Evolutionary conservation across 108 stramenopile genomes (phyloP).

Genomic region (Skeletonema tropicum): DNA sequence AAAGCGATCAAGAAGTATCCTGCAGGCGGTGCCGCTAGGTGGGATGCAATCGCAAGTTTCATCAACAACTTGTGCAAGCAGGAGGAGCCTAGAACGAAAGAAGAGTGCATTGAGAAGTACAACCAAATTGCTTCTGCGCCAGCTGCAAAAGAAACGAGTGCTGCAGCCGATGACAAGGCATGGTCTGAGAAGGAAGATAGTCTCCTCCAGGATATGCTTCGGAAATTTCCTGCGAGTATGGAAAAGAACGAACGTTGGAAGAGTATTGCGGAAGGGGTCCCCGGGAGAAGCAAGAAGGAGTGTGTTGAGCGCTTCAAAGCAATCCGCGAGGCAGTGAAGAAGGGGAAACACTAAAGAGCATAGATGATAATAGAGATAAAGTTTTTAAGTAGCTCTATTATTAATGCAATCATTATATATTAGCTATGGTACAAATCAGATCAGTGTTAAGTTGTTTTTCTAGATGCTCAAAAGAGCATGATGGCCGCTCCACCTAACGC

Average conservation of each 20-base stretch:
- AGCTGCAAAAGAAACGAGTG: constrained; percentile 18
- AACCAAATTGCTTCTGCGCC: constrained; percentile 61
- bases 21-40: constrained; percentile 91
- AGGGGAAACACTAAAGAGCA: constrained; percentile 42
- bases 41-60: constrained; percentile 93
- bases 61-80: constrained; percentile 82
- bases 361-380: neutral
- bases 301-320: constrained; percentile 96
- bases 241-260: constrained; percentile 98
- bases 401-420: neutral
- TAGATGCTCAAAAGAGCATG: neutral
- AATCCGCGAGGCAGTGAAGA: constrained; percentile 84
- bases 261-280: constrained; percentile 84
- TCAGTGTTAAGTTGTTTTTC: neutral
- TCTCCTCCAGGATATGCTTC: constrained; percentile 86
- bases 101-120: constrained; percentile 95
- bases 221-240: constrained; percentile 87
- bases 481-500: neutral
- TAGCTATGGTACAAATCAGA: neutral
- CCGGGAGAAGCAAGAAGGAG: constrained; percentile 94
- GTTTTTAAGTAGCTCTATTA: neutral
- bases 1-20: constrained; percentile 96
- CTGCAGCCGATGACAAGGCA: constrained; percentile 7
- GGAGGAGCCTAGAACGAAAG: constrained; percentile 83
- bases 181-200: constrained; percentile 95